Base-by-base conservation (phyloP, 1,284 basidiomycete species). In the Papiliotrema terrestris region DNA sequence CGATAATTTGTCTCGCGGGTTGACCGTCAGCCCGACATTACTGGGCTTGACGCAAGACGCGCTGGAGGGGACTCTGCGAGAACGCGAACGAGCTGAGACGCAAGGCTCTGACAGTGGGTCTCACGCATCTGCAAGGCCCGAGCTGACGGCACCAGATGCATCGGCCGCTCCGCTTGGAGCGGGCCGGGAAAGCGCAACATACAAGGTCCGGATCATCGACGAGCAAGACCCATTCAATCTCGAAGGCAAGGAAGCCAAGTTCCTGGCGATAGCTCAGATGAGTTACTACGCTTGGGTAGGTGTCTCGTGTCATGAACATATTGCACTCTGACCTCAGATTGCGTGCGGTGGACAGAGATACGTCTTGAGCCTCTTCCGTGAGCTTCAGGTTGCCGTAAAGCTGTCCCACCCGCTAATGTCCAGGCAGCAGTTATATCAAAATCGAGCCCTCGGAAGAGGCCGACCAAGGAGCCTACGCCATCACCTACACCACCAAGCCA, bases 31-130 rank as follows among this genome's bases (percentile, higher is more conserved):
- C 1, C 95, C 94, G 0, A 91, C 89, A 2, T 76, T 98, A 8
- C 90, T 93, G 64, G 94, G 95, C 0, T 77, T 98, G 1, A 85
- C 89, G 65, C 86, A 89, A n/a, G 77, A 86, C 85, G 84, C 64
- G 82, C 81, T 56, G 81, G 77, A 2, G 65, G 78, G 15, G 77
- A 81, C 17, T 32, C 56, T 78, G 80, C 3, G 69, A 86, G n/a
- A 80, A 81, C 65, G 71, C 77, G 38, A 79, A 71, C 38, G 74
- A 73, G 20, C 5, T 22, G 43, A 26, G 9, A 26, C 19, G 20
- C 25, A 22, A 22, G 43, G 25, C 14, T 32, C n/a, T 22, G 43
- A 17, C 19, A 8, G 39, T 41, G 15, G 17, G 39, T 20, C 5
- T 41, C 20, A 15, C 17, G 15, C 29, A 11, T 32, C 6, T 32